These are phyloP conservation scores for Phaeosphaeriaceae sp. DNA, from an alignment of 2,329 filamentous ascomycete genomes.

Conservation along the genomic window DNA sequence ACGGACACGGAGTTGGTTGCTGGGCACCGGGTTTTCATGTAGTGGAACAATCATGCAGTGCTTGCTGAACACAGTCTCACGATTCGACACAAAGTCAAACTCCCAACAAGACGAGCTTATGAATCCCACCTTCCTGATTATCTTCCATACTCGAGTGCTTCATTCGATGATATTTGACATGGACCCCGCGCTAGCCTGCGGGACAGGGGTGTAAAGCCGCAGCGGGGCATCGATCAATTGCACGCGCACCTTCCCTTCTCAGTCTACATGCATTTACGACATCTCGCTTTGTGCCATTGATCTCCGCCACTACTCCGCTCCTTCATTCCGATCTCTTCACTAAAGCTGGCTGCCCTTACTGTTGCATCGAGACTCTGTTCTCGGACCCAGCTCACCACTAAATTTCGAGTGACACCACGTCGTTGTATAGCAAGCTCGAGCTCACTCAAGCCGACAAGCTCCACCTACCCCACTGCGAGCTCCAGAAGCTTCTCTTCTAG, in stretches of 20 bases:
- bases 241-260: slow-evolving; percentile 26
- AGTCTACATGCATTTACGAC: slow-evolving; percentile 9
- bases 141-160: neutral
- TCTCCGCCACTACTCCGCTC: slow-evolving; percentile 16
- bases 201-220: slow-evolving; percentile 14
- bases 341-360: slow-evolving; percentile 42
- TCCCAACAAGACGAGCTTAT: neutral
- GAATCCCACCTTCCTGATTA: neutral
- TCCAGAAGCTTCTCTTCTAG: slow-evolving; percentile 23
- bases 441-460: slow-evolving; percentile 14
- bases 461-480: slow-evolving; percentile 16
- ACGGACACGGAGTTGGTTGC: neutral
- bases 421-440: slow-evolving; percentile 1
- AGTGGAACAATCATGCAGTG: neutral
- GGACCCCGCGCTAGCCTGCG: slow-evolving; percentile 20
- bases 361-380: slow-evolving; percentile 43
- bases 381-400: slow-evolving; percentile 38
- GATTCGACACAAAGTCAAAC: neutral
- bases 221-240: slow-evolving; percentile 19
- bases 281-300: slow-evolving; percentile 22
- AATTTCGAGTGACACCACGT: slow-evolving; percentile 21
- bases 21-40: neutral
- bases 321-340: slow-evolving; percentile 16
- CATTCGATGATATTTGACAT: neutral
- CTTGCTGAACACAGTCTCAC: neutral